These are phyloP conservation scores for Apiospora kogelbergensis DNA, from an alignment of 2,329 filamentous ascomycete genomes.

Conservation along the genomic window DNA sequence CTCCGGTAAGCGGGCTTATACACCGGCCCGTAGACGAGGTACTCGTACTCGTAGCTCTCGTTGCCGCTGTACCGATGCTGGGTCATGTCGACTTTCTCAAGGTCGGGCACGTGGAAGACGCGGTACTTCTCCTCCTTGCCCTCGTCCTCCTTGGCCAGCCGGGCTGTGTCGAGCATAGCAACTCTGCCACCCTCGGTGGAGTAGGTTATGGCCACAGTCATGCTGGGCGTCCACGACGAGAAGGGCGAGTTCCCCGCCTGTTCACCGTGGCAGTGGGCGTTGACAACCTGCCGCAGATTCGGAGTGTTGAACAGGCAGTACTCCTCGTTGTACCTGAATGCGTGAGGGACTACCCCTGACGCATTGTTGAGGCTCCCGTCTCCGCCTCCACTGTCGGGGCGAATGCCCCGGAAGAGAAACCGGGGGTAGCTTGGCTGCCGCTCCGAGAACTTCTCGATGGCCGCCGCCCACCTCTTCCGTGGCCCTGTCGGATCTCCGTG, in stretches of 20 bases:
- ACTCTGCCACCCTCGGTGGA: neutral
- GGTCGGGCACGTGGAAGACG: neutral
- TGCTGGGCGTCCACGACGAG: neutral
- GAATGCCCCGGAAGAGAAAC: neutral
- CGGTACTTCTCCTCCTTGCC: too few species aligned
- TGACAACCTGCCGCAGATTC: neutral
- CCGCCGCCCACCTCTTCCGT: neutral
- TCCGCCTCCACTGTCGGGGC: neutral
- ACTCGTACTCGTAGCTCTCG: neutral
- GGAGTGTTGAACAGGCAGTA: neutral
- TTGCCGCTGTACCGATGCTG: neutral
- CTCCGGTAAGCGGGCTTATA: neutral
- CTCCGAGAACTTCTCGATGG: neutral
- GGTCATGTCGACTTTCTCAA: neutral
- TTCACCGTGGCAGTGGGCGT: neutral
- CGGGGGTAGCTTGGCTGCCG: neutral
- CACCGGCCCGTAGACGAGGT: neutral
- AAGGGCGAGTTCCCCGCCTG: neutral
- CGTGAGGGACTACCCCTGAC: neutral
- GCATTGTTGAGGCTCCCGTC: neutral
- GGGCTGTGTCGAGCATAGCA: neutral
- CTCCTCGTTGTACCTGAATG: neutral
- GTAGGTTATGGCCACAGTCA: neutral
- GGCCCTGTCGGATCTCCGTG: rapidly evolving
- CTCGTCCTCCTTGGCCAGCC: neutral